These are phyloP conservation scores for Sequoiadendron giganteum DNA, from an alignment of 75 land plant genomes.

Conservation along the genomic window DNA sequence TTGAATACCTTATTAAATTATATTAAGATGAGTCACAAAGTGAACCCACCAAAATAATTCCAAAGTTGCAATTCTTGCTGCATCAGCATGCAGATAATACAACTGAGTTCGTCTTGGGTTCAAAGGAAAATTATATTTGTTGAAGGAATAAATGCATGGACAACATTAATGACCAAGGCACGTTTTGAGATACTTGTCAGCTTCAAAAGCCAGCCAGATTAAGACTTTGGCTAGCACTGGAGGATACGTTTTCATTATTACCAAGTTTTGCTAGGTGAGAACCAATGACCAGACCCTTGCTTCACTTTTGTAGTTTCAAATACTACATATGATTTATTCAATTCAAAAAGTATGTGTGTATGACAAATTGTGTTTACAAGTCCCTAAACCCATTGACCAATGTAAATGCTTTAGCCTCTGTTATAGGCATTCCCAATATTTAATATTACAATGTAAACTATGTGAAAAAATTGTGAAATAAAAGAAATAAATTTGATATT, in stretches of 20 bases:
- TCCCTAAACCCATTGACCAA: background rate
- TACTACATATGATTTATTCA: background rate
- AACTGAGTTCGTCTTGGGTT: background rate
- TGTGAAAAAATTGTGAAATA: no score
- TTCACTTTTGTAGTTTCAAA: background rate
- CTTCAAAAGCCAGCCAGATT: background rate
- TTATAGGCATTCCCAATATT: background rate
- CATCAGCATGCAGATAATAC: background rate
- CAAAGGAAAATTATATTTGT: background rate
- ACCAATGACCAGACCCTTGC: background rate
- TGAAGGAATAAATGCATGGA: background rate
- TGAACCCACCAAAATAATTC: constrained; percentile 13
- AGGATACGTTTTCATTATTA: background rate
- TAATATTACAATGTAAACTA: no score
- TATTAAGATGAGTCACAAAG: constrained; percentile 59
- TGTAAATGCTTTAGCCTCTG: background rate
- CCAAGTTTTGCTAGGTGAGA: background rate
- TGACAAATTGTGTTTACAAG: background rate
- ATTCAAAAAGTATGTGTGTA: background rate
- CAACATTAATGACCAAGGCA: background rate
- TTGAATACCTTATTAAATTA: constrained; percentile 68
- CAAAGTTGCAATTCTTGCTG: background rate
- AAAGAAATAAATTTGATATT: background rate
- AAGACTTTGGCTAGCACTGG: background rate
- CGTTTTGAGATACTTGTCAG: background rate